Evolutionary conservation across 768 basidiomycete genomes (phyloP), one percentile per base, ranked within the genome.

Genomic region (Chalciporus piperatus): DNA sequence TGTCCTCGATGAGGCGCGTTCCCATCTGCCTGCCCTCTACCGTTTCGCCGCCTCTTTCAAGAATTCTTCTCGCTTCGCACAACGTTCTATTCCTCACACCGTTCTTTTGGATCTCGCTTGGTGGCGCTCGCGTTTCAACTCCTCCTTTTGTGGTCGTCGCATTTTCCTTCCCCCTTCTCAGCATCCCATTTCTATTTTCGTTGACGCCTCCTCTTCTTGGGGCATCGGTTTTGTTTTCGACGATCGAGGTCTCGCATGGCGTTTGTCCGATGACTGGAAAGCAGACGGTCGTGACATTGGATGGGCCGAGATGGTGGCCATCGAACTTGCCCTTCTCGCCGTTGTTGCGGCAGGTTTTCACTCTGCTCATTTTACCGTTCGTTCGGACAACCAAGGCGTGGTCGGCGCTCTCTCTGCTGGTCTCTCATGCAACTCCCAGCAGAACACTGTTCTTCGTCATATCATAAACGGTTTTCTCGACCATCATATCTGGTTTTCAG

Each of bases 141-240:
- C 19, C 12, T 2, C 3, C 3, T 11, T 7, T 2, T 22, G 22
- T 4, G 22, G 22, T 2, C 22, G 22, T 22, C 22, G 22, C 4
- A 22, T 22, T 22, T 22, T 22, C 22, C 22, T 22, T 2, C 22
- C 22, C 22, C 22, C 22, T 22, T 22, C 22, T 4, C 22, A 2
- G 2, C 22, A 2, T 4, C 22, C 22, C 4, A 22, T 2, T 22
- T 22, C 22, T 4, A 44, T 67, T 23, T 76, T 68, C 39, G 73
- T 77, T 2, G 76, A 77, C 45, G 74, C 76, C 0, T 76, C 75
- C 0, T 64, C 61, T 1, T 57, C 55, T 0, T 72, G 63, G 59
- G 77, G 77, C 0, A 74, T 78, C 11, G 38, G n/a, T 17, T 17
- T 39, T 14, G 8, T 39, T 4, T 14, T 39, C 11, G 38, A 39